Percentiles rank a stretch among this genome's conserved stretches.
Conservation (phyloP, 2,329 filamentous ascomycete species). For the Fusarium chuoi region DNA sequence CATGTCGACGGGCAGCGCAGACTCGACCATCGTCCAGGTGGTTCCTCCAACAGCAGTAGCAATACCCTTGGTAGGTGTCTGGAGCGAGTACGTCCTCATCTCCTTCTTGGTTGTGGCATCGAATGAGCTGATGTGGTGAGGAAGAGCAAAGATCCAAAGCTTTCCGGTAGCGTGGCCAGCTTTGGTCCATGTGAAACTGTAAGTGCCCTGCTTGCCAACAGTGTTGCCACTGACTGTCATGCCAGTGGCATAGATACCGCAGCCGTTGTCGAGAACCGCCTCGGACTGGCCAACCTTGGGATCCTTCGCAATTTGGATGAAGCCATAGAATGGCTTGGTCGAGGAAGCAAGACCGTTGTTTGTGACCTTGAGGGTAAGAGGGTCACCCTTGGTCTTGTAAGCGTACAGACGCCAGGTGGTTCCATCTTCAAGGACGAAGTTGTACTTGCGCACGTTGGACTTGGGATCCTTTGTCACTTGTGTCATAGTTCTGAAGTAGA, state of each 20-base stretch:
- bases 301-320: slow-evolving; percentile 85
- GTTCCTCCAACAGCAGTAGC: slow-evolving; percentile 78
- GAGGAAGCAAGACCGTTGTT: slow-evolving; percentile 74
- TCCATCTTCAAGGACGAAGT: slow-evolving; percentile 75
- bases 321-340: slow-evolving; percentile 75
- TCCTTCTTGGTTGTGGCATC: slow-evolving; percentile 64
- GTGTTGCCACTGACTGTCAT: slow-evolving; percentile 72
- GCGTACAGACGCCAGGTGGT: slow-evolving; percentile 85
- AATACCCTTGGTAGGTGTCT: slow-evolving; percentile 86
- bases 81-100: slow-evolving; percentile 68
- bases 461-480: slow-evolving; percentile 66
- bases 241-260: slow-evolving; percentile 77
- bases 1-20: slow-evolving; percentile 76
- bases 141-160: slow-evolving; percentile 86
- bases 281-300: slow-evolving; percentile 67
- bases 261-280: slow-evolving; percentile 76
- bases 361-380: slow-evolving; percentile 74
- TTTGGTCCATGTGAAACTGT: slow-evolving; percentile 79
- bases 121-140: slow-evolving; percentile 86
- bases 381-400: slow-evolving; percentile 65
- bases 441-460: slow-evolving; percentile 79
- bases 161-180: slow-evolving; percentile 68
- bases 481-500: slow-evolving; percentile 78
- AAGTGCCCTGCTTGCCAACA: slow-evolving; percentile 70
- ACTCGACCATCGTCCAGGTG: slow-evolving; percentile 82